Percentiles rank a stretch among this genome's conserved stretches.
These are phyloP conservation scores for Globisporangium barbulae DNA, from an alignment of 352 stramenopile species.

Conservation along the genomic window DNA sequence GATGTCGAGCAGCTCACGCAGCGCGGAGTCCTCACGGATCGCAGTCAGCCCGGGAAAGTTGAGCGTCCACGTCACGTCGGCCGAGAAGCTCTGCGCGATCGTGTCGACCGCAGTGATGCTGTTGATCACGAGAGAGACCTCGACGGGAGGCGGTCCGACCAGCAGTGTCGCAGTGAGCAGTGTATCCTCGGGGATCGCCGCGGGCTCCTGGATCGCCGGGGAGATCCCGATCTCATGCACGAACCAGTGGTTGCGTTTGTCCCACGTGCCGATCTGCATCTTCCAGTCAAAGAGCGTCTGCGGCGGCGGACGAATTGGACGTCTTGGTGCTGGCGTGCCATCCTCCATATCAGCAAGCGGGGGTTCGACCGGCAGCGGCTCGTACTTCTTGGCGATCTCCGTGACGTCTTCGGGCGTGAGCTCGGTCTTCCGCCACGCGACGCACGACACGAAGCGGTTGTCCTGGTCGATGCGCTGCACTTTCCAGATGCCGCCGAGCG, in stretches of 20 bases:
- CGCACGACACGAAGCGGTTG: slow-evolving; percentile 32
- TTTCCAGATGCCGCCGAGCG: slow-evolving; percentile 51
- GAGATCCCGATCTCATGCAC: slow-evolving; percentile 39
- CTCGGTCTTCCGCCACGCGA: slow-evolving; percentile 54
- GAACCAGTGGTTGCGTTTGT: slow-evolving; percentile 44
- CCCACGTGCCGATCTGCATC: slow-evolving; percentile 51
- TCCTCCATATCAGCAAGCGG: background rate
- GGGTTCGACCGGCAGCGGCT: slow-evolving; percentile 7
- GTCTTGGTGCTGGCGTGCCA: background rate
- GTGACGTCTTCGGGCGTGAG: slow-evolving; percentile 38
- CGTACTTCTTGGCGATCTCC: slow-evolving; percentile 34
- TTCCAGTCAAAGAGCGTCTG: slow-evolving; percentile 49
- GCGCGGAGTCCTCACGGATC: slow-evolving; percentile 27
- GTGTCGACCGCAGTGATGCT: slow-evolving; percentile 25
- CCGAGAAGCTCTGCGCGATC: slow-evolving; percentile 25
- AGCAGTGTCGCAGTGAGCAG: slow-evolving; percentile 15
- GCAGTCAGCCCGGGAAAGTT: slow-evolving; percentile 25
- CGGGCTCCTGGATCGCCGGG: background rate
- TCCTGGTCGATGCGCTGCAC: slow-evolving; percentile 30
- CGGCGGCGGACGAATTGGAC: slow-evolving; percentile 12
- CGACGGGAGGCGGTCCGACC: slow-evolving; percentile 20
- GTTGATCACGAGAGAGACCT: slow-evolving; percentile 25
- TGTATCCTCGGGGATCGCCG: background rate
- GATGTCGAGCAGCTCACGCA: slow-evolving; percentile 29
- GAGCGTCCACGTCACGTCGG: slow-evolving; percentile 34